A percentile compares a stretch with the other conserved stretches of the same genome.
Conservation (phyloP, 2,329 filamentous ascomycete genomes). For the Pseudophaeomoniella oleicola region DNA sequence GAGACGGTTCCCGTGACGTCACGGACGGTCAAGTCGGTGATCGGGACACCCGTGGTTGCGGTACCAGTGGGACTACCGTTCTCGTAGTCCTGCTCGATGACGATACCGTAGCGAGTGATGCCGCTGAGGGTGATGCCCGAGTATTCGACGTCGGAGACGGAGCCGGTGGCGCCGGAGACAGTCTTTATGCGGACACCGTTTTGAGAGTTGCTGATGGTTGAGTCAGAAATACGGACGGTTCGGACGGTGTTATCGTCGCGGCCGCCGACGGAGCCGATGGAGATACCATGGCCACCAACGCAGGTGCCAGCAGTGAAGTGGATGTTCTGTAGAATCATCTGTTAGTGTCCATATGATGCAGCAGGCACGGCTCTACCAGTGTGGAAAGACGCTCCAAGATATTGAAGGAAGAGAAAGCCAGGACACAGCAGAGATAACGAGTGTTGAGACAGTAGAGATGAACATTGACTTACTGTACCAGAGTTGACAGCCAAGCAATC, state of each 20-base stretch:
- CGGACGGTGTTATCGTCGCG: conserved; percentile 39
- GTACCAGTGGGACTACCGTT: conserved; percentile 27
- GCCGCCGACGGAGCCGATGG: conserved; percentile 45
- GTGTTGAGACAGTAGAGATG: not conserved
- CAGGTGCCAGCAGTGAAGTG: conserved; percentile 28
- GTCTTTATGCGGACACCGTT: conserved; percentile 45
- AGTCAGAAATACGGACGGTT: conserved; percentile 35
- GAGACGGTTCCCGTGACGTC: conserved; percentile 26
- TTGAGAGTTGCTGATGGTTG: conserved; percentile 34
- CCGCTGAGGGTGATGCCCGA: conserved; percentile 33
- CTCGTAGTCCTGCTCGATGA: conserved; percentile 45
- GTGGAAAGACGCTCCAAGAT: too few species aligned
- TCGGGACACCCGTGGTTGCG: conserved; percentile 24
- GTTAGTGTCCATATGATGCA: too few species aligned
- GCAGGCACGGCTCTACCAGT: too few species aligned
- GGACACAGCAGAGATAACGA: conserved; percentile 22
- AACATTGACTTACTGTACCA: conserved; percentile 21
- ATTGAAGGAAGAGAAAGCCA: too few species aligned
- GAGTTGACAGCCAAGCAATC: conserved; percentile 47
- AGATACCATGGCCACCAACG: conserved; percentile 41
- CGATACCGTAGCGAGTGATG: conserved; percentile 40
- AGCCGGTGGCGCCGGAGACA: conserved; percentile 35
- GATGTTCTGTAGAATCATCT: conserved; percentile 19
- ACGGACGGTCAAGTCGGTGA: conserved; percentile 22
- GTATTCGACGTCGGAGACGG: conserved; percentile 39